Base-by-base conservation (phyloP, 805 yeast species). In the Ogataea paraovalis region DNA sequence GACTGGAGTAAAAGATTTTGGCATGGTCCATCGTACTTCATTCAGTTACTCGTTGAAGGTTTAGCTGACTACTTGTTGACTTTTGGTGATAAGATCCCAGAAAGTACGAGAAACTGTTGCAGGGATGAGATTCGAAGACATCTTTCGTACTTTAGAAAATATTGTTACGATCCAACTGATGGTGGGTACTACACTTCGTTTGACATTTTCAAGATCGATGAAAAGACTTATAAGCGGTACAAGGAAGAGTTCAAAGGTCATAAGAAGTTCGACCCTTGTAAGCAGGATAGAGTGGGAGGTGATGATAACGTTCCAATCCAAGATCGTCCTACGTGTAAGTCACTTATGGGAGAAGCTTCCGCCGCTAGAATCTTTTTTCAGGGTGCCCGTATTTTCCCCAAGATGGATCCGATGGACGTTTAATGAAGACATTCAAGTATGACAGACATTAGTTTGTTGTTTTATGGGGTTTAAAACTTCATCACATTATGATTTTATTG, bases 321-420 rank as follows among this genome's bases (percentile, higher is more conserved):
- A 21, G 58, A 64, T 23, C 65, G 70, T 34, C 67, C 68, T 10
- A 54, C 71, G 50, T 56, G 56, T 41, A 62, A 62, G 46, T 71
- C 73, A 4, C 66, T 83, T 58, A 82, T 83, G 72, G 84, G 83
- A 3, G 68, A 73, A 41, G 88, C 82, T 12, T 68, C 86, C 8
- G 88, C 88, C 10, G 87, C 88, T 3, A 73, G 87, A 57, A 74
- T 79, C 8, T 83, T 82, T 66, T 79, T 82, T 68, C 87, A 82
- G 63, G 82, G 79, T 32, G 86, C 85, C 3, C 70, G 87, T 52
- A 66, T 80, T 2, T 69, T 72, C 16, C 78, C 78, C 4, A 60
- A 65, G 34, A 56, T 66, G 58, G 57, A 53, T 39, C 60, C 61
- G 4, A 52, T 51, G 8, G 40, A 42, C 4, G 40, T 36, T 23